Percentiles rank a stretch among this genome's conserved stretches.
phyloP scores from a whole-genome alignment of 2,329 filamentous ascomycete genomes.

The Fusarium sp. region DNA sequence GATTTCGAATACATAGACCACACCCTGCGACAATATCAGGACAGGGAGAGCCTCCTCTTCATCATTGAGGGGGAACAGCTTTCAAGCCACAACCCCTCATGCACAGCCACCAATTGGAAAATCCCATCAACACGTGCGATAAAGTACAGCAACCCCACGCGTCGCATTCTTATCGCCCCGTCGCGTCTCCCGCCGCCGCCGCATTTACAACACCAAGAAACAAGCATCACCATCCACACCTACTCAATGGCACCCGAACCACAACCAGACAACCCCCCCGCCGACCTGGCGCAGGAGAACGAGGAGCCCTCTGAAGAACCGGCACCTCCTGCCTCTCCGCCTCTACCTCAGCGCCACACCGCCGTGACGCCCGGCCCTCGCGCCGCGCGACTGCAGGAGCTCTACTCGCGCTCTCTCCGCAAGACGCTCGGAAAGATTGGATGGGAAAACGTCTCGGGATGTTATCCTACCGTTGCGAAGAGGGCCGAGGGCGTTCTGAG shows the following conservation, averaged over 20 bases:
- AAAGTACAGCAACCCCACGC: conserved; percentile 39
- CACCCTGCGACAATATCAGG: not conserved
- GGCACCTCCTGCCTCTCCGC: conserved; percentile 46
- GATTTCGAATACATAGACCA: not conserved
- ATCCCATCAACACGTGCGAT: conserved; percentile 31
- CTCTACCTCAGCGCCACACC: conserved; percentile 53
- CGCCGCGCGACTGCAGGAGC: conserved; percentile 61
- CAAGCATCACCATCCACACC: not conserved
- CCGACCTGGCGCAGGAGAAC: conserved; percentile 9
- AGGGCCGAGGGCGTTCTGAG: conserved; percentile 60
- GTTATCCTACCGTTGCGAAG: conserved; percentile 66
- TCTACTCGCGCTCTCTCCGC: conserved; percentile 61
- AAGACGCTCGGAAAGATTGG: conserved; percentile 64
- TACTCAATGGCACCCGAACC: conserved; percentile 36
- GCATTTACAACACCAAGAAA: conserved; percentile 11
- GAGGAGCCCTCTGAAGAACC: not conserved
- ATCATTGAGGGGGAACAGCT: not conserved
- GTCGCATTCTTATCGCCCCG: conserved; percentile 22
- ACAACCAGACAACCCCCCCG: conserved; percentile 20
- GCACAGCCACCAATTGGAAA: conserved; percentile 11
- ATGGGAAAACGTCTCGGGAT: conserved; percentile 65
- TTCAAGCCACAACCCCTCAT: conserved; percentile 28
- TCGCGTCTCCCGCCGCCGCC: conserved; percentile 33
- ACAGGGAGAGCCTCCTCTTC: not conserved
- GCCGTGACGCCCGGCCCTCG: conserved; percentile 62